Conservation (phyloP, 208 protist genomes). For the Endotrypanum monterogeii region DNA sequence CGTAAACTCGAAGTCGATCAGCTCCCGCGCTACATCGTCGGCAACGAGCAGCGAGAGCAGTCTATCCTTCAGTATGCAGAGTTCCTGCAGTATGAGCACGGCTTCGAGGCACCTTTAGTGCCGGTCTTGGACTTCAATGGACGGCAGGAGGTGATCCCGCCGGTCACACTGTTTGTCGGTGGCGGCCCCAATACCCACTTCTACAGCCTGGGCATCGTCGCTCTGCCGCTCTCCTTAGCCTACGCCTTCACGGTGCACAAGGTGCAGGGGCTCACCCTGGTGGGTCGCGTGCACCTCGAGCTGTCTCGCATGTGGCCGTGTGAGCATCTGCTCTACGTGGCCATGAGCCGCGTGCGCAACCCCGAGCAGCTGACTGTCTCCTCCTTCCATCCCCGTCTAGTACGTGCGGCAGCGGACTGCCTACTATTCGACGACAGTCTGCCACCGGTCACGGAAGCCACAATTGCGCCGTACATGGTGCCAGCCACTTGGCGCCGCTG, state of each 20-base stretch:
- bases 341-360: slow-evolving; percentile 86
- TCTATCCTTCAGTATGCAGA: slow-evolving; percentile 59
- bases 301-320: slow-evolving; percentile 90
- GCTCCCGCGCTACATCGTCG: slow-evolving; percentile 48
- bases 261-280: slow-evolving; percentile 88
- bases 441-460: slow-evolving; percentile 45
- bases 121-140: slow-evolving; percentile 82
- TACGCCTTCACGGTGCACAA: slow-evolving; percentile 94
- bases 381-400: slow-evolving; percentile 54
- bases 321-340: slow-evolving; percentile 88
- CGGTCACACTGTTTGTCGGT: slow-evolving; percentile 65
- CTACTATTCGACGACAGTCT: slow-evolving; percentile 82
- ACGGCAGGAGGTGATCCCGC: slow-evolving; percentile 54
- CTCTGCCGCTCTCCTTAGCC: slow-evolving; percentile 79
- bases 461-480: slow-evolving; percentile 58
- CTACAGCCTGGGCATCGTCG: slow-evolving; percentile 64
- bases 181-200: slow-evolving; percentile 75
- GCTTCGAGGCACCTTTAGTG: slow-evolving; percentile 50
- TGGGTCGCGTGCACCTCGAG: slow-evolving; percentile 83
- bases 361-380: slow-evolving; percentile 83
- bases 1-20: slow-evolving; percentile 36
- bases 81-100: slow-evolving; percentile 68
- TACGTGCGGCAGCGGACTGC: slow-evolving; percentile 68
- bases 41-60: slow-evolving; percentile 38
- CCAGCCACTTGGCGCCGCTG: slow-evolving; percentile 62